A percentile compares a stretch with the other conserved stretches of the same genome.
Evolutionary conservation across 108 stramenopile species (phyloP).

Genomic region (Mediolabrus comicus): DNA sequence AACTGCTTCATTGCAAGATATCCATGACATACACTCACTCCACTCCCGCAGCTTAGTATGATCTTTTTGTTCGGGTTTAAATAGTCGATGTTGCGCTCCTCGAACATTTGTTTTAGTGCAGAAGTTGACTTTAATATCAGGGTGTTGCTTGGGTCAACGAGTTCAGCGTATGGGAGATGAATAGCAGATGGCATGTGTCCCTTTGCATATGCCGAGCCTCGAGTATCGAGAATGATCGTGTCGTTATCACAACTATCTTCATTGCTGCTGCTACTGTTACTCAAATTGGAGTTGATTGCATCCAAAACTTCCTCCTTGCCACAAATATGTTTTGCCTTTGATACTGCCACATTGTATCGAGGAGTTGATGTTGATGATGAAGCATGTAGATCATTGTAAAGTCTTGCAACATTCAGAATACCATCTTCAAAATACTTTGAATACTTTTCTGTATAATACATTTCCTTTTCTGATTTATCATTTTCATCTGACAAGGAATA

Average conservation of each 20-base stretch:
- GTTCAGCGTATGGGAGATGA: slow-evolving; percentile 60
- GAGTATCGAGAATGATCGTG: slow-evolving; percentile 63
- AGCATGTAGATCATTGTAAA: no score
- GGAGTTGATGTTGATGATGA: slow-evolving; percentile 41
- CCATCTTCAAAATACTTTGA: slow-evolving; percentile 31
- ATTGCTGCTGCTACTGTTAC: neutral
- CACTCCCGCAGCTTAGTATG: slow-evolving; percentile 74
- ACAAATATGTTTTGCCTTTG: slow-evolving; percentile 39
- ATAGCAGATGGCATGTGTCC: slow-evolving; percentile 80
- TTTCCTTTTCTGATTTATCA: slow-evolving; percentile 19
- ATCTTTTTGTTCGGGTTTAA: slow-evolving; percentile 40
- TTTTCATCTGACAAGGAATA: slow-evolving; percentile 1
- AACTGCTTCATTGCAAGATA: slow-evolving; percentile 63
- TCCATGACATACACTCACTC: slow-evolving; percentile 71
- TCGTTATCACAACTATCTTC: slow-evolving; percentile 11
- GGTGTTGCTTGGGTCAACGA: slow-evolving; percentile 52
- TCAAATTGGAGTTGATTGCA: slow-evolving; percentile 29
- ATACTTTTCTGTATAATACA: slow-evolving; percentile 7
- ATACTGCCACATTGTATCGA: slow-evolving; percentile 46
- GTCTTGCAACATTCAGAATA: slow-evolving; percentile 18
- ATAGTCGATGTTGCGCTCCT: slow-evolving; percentile 47
- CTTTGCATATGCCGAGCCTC: slow-evolving; percentile 54
- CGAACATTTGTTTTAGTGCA: slow-evolving; percentile 50
- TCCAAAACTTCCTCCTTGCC: slow-evolving; percentile 33
- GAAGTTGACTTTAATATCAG: slow-evolving; percentile 49